These are phyloP conservation scores for Aspergillus asperescens DNA, from an alignment of 495 filamentous ascomycete genomes.

Conservation along the genomic window DNA sequence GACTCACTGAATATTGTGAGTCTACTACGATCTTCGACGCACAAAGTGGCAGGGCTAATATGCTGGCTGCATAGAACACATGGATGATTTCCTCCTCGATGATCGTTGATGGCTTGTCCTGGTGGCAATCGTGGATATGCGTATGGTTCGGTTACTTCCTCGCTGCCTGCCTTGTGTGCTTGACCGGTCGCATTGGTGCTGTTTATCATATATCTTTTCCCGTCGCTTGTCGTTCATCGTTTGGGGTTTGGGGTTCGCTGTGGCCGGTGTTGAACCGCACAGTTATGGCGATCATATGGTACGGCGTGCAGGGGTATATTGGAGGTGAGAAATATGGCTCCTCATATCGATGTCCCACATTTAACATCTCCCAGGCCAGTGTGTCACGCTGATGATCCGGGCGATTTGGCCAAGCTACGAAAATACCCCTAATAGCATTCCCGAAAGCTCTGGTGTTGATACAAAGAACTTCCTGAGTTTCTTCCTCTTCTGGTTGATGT, in stretches of 20 bases:
- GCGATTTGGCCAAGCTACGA: conserved; percentile 71
- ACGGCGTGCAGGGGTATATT: conserved; percentile 83
- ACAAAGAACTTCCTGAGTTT: conserved; percentile 75
- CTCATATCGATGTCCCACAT: background rate
- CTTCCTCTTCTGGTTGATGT: conserved; percentile 77
- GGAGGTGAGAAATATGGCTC: conserved; percentile 47
- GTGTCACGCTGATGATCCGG: conserved; percentile 75
- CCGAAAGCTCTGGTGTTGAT: conserved; percentile 59
- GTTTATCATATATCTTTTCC: conserved; percentile 87
- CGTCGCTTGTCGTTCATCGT: conserved; percentile 66
- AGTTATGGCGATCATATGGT: conserved; percentile 72
- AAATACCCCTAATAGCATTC: conserved; percentile 62
- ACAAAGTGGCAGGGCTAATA: conserved; percentile 11
- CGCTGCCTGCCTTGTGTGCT: conserved; percentile 65
- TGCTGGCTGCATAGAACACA: conserved; percentile 58
- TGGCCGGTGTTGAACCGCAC: conserved; percentile 92
- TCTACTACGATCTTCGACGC: conserved; percentile 5
- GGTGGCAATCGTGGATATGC: conserved; percentile 96
- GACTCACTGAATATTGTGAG: conserved; percentile 88
- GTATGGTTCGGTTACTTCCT: conserved; percentile 80
- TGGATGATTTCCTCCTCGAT: conserved; percentile 94
- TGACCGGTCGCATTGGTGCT: conserved; percentile 83
- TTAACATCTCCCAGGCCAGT: conserved; percentile 46
- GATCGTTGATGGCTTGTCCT: conserved; percentile 73
- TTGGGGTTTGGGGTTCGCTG: conserved; percentile 81